Percentiles rank a stretch among this genome's conserved stretches.
phyloP scores from a whole-genome alignment of 2,329 filamentous ascomycete genomes.

The Xylaria polymorpha region DNA sequence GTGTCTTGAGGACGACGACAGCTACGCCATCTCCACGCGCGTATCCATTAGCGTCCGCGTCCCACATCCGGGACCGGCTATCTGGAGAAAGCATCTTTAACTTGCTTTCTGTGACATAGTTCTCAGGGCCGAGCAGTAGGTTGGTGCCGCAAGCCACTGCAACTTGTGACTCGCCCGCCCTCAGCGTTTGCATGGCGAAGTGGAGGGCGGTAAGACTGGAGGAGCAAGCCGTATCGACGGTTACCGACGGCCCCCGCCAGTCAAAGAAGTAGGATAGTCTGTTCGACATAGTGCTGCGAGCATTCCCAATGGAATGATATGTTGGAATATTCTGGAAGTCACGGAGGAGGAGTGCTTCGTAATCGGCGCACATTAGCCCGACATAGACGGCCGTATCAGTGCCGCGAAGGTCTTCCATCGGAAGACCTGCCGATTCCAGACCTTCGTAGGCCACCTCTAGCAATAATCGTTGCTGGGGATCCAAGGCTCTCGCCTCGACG shows the following conservation, averaged over 20 bases:
- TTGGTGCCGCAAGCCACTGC: conserved; percentile 33
- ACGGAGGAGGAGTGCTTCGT: too few species aligned
- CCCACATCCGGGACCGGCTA: conserved; percentile 51
- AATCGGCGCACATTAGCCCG: too few species aligned
- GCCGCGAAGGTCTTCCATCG: too few species aligned
- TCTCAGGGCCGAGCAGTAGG: conserved; percentile 29
- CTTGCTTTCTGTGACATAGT: conserved; percentile 32
- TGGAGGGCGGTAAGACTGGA: conserved; percentile 53
- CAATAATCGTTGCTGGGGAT: too few species aligned
- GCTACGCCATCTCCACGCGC: conserved; percentile 52
- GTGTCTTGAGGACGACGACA: conserved; percentile 50
- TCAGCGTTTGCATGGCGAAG: conserved; percentile 33
- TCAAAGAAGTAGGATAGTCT: background rate
- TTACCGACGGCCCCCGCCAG: conserved; percentile 48
- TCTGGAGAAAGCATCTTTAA: conserved; percentile 49
- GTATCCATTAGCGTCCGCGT: conserved; percentile 52
- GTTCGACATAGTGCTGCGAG: background rate
- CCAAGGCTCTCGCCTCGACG: too few species aligned
- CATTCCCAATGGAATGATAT: too few species aligned
- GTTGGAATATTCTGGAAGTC: too few species aligned
- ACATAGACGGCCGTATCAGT: too few species aligned
- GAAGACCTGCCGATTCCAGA: too few species aligned
- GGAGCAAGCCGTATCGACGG: conserved; percentile 60
- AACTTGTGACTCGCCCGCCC: conserved; percentile 29
- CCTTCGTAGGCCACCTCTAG: too few species aligned